These are phyloP conservation scores for Thalassia testudinum DNA, from an alignment of 116 monocot species.

Conservation along the genomic window DNA sequence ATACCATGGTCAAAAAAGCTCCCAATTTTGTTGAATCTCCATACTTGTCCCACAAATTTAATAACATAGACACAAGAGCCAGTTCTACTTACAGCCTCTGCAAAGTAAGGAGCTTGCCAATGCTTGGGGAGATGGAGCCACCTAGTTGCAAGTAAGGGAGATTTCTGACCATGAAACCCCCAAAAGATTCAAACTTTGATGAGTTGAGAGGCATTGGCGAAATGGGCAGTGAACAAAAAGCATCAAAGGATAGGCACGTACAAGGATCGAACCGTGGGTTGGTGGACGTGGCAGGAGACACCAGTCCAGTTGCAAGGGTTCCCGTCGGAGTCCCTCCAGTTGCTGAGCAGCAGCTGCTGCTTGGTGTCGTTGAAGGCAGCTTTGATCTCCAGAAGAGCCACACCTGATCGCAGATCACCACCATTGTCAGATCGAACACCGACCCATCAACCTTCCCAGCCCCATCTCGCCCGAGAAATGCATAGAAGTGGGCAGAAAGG, in stretches of 20 bases:
- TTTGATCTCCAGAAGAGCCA: constrained; percentile 71
- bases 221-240: no score
- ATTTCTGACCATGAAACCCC: constrained; percentile 49
- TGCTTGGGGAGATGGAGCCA: constrained; percentile 78
- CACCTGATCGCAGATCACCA: constrained; percentile 36
- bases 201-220: no score
- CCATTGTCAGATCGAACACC: neutral
- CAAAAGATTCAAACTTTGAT: no score
- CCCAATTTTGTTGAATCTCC: neutral
- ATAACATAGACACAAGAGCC: neutral
- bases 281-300: constrained; percentile 64
- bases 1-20: no score
- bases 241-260: constrained; percentile 6
- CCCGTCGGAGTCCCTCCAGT: constrained; percentile 49
- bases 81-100: constrained; percentile 64
- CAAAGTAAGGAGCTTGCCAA: constrained; percentile 73
- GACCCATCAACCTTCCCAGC: no score
- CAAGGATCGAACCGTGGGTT: constrained; percentile 68
- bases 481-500: no score
- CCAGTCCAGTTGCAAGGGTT: constrained; percentile 89
- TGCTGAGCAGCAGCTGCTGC: constrained; percentile 18
- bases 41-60: neutral
- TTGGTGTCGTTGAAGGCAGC: constrained; percentile 28
- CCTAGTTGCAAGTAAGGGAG: constrained; percentile 80
- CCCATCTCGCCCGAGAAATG: no score